Evolutionary conservation across 1,284 basidiomycete genomes (phyloP), one percentile per base, ranked within the genome.

Genomic region (Xerocomus subilludens): DNA sequence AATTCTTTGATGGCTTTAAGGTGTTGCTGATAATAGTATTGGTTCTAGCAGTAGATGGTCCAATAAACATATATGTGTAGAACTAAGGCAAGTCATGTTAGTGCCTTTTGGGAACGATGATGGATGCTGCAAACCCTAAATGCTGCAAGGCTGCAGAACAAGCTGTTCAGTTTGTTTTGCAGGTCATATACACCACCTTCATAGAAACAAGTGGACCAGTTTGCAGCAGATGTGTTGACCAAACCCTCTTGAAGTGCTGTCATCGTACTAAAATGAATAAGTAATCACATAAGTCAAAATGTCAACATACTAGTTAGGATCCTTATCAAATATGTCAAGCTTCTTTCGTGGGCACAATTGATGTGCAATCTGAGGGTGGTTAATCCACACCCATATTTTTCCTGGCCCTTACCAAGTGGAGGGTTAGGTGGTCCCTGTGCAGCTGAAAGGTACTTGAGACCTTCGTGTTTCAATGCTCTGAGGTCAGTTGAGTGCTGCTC

Each of bases 321-420:
- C 67, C 10, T 77, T 64, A 27, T 77, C 64, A 30, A 38, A 77
- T 27, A 51, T 36, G 6, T 62, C 58, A 6, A 77, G 42, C 27
- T 77, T 65, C n/a, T 65, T 10, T 42, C 1, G 36, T 6, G 64
- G 71, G 16, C 71, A 77, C 2, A 77, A 14, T 2, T 59, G 25
- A 1, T 45, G 1, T 51, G 55, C 59, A 3, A 76, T 42, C 4
- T 74, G 47, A 2, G 69, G 71, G 25, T 77, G 75, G 32, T 59
- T 59, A 64, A 71, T 8, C 75, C 63, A 18, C 11, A 30, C n/a
- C 21, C 49, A 9, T 30, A 65, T 23, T 77, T 70, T 20, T 69
- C 66, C 25, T 73, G 49, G 2, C 18, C 23, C 25, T 69, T 38
- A n/a, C 35, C 20, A 20, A 69, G 32, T 10, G 30, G 45, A 33